These are phyloP conservation scores for Venturia aucupariae DNA, from an alignment of 2,329 filamentous ascomycete species.

Conservation along the genomic window DNA sequence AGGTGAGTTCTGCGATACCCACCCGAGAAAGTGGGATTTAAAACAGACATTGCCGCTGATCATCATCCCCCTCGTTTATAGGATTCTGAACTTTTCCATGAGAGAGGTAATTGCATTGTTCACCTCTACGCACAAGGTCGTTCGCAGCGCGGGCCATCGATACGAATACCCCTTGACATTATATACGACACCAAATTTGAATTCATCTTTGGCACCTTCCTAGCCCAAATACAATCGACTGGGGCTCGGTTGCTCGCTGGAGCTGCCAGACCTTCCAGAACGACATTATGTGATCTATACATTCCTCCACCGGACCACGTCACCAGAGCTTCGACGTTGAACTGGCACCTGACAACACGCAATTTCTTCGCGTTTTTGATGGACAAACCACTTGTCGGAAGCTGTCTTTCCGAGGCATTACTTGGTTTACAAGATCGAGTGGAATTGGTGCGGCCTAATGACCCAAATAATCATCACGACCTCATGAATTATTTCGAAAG, in stretches of 20 bases:
- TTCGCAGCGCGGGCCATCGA: constrained; percentile 57
- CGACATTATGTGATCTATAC: constrained; percentile 46
- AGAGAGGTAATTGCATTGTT: constrained; percentile 59
- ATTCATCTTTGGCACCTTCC: constrained; percentile 46
- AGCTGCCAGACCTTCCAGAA: constrained; percentile 10
- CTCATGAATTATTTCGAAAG: constrained; percentile 57
- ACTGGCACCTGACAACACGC: constrained; percentile 58
- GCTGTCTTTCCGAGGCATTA: constrained; percentile 54
- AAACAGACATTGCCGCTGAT: constrained; percentile 13
- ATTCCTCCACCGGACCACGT: constrained; percentile 54
- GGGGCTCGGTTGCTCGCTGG: constrained; percentile 6
- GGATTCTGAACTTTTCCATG: constrained; percentile 64
- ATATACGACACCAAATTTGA: constrained; percentile 41
- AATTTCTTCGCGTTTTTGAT: constrained; percentile 69
- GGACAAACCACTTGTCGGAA: constrained; percentile 57
- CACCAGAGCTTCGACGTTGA: constrained; percentile 46
- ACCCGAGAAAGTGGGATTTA: too few species aligned
- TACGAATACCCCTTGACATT: constrained; percentile 54
- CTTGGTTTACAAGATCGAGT: constrained; percentile 57
- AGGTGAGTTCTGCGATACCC: constrained; percentile 23
- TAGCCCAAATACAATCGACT: constrained; percentile 22
- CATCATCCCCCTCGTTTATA: constrained; percentile 26
- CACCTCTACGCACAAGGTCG: constrained; percentile 59
- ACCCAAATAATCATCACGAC: constrained; percentile 50
- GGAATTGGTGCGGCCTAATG: constrained; percentile 47